Conservation (phyloP, 371 early-diverging fungal species). For the Mucor plumbeus region DNA sequence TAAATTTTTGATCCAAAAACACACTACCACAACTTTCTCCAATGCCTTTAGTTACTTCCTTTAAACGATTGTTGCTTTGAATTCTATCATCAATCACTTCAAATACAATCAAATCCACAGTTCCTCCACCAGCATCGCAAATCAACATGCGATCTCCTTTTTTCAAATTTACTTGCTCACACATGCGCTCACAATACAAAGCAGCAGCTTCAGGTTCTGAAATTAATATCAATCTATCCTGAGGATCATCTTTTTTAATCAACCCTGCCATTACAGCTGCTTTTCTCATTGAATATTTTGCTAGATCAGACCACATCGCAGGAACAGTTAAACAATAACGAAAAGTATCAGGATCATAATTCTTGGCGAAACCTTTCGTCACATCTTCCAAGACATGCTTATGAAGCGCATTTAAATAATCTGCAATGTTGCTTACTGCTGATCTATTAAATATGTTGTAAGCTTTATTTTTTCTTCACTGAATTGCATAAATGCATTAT, state of each 20-base stretch:
- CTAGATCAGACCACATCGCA: slow-evolving; percentile 57
- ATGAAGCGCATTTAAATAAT: slow-evolving; percentile 46
- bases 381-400: slow-evolving; percentile 47
- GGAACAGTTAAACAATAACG: slow-evolving; percentile 57
- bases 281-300: slow-evolving; percentile 61
- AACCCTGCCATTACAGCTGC: slow-evolving; percentile 60
- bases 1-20: slow-evolving; percentile 58
- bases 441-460: slow-evolving; percentile 21
- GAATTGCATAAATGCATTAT: no score
- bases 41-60: slow-evolving; percentile 64
- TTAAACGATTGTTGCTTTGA: slow-evolving; percentile 39
- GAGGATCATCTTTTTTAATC: slow-evolving; percentile 50
- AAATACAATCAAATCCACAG: slow-evolving; percentile 62
- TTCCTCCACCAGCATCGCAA: slow-evolving; percentile 71
- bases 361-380: slow-evolving; percentile 49
- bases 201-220: slow-evolving; percentile 70
- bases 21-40: slow-evolving; percentile 66
- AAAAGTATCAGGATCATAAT: slow-evolving; percentile 44
- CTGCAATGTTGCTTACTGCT: slow-evolving; percentile 40
- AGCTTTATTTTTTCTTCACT: no score
- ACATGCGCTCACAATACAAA: slow-evolving; percentile 60
- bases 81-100: slow-evolving; percentile 38
- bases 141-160: slow-evolving; percentile 62
- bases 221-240: slow-evolving; percentile 57
- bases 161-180: slow-evolving; percentile 55